phyloP scores from a whole-genome alignment of 192 early-diverging fungal genomes.

The Phlyctochytrium bullatum region DNA sequence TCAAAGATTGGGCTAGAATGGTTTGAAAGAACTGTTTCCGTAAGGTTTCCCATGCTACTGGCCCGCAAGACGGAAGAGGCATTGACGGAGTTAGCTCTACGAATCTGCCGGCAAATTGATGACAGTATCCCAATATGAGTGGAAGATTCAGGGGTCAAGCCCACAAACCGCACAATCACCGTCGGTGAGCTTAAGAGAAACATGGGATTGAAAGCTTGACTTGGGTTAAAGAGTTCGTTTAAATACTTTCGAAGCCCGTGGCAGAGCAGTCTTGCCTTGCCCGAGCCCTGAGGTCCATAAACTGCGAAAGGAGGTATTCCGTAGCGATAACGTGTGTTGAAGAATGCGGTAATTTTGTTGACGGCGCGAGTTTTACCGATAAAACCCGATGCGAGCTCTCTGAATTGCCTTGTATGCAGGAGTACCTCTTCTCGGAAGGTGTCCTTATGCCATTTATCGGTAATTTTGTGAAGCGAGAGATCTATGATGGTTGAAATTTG shows the following conservation, averaged over 20 bases:
- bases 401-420: constrained; percentile 15
- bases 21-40: background rate
- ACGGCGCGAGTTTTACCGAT: constrained; percentile 17
- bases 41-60: background rate
- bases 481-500: constrained; percentile 13
- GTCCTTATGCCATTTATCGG: constrained; percentile 11
- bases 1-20: constrained; percentile 12
- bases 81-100: background rate
- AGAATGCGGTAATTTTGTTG: constrained; percentile 20
- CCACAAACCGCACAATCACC: constrained; percentile 20
- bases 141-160: constrained; percentile 21
- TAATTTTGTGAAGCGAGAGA: constrained; percentile 4
- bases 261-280: constrained; percentile 15
- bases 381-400: background rate
- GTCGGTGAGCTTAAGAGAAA: constrained; percentile 7
- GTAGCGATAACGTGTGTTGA: constrained; percentile 19
- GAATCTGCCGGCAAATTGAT: constrained; percentile 28
- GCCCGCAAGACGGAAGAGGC: background rate
- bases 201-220: background rate
- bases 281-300: constrained; percentile 13
- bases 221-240: background rate
- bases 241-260: constrained; percentile 23
- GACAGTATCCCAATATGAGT: constrained; percentile 6
- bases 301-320: constrained; percentile 24
- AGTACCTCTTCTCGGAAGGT: constrained; percentile 24